phyloP scores from a whole-genome alignment of 2,329 filamentous ascomycete genomes.

The Microcyclospora tardicrescens region DNA sequence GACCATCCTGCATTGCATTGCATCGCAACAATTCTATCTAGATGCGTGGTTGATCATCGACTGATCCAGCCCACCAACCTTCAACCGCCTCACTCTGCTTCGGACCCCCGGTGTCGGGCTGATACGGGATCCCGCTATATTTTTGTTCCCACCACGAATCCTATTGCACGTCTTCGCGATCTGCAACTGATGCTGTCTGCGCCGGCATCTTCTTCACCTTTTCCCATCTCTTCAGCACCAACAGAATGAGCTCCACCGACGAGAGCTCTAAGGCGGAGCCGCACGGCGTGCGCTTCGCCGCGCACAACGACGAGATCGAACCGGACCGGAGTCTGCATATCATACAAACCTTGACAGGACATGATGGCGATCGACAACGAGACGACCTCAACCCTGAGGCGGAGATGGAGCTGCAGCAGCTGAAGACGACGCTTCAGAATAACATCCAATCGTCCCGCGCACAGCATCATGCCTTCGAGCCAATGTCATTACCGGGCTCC shows the following conservation, averaged over 20 bases:
- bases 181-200: no score
- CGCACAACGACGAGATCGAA: slow-evolving; percentile 56
- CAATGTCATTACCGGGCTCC: slow-evolving; percentile 78
- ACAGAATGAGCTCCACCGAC: slow-evolving; percentile 6
- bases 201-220: no score
- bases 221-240: background rate
- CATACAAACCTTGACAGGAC: slow-evolving; percentile 15
- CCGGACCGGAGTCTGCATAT: slow-evolving; percentile 26
- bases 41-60: no score
- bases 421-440: slow-evolving; percentile 61
- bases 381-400: slow-evolving; percentile 29
- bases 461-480: slow-evolving; percentile 79
- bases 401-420: slow-evolving; percentile 47
- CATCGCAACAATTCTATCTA: no score
- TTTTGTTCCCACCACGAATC: no score
- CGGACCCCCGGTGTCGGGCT: no score
- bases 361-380: slow-evolving; percentile 9
- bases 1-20: no score
- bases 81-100: no score
- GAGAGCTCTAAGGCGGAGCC: slow-evolving; percentile 10
- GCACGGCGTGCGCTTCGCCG: slow-evolving; percentile 56
- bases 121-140: no score
- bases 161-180: no score
- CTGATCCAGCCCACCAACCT: no score
- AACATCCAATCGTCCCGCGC: slow-evolving; percentile 71